phyloP scores from a whole-genome alignment of 345 rosid genomes.

The Hypericum perforatum region DNA sequence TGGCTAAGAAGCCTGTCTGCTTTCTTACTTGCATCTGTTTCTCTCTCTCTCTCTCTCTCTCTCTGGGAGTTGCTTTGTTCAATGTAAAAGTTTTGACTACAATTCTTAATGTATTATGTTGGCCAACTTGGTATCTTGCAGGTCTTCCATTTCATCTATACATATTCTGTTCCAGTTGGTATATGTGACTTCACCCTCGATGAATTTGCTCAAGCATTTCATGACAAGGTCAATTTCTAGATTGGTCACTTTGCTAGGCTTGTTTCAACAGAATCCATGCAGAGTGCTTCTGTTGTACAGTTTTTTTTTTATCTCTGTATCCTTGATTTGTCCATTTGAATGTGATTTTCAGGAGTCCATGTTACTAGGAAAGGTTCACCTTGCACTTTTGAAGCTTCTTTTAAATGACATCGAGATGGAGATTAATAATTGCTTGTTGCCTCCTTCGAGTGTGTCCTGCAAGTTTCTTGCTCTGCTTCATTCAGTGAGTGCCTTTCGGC shows the following conservation, averaged over 20 bases:
- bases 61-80: not conserved
- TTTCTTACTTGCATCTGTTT: too few relatives aligned
- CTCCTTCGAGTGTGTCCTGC: constrained; percentile 64
- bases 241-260: constrained; percentile 6
- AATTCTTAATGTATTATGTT: constrained; percentile 1
- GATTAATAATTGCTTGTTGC: constrained; percentile 38
- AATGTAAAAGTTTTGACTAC: not conserved
- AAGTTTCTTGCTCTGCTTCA: constrained; percentile 84
- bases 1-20: too few relatives aligned
- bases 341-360: constrained; percentile 59
- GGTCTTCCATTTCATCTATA: constrained; percentile 87
- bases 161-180: constrained; percentile 54
- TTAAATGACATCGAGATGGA: constrained; percentile 58
- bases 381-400: constrained; percentile 83
- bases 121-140: constrained; percentile 28
- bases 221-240: constrained; percentile 63
- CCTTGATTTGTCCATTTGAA: constrained; percentile 12
- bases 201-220: constrained; percentile 83
- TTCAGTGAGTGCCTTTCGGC: constrained; percentile 45
- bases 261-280: not conserved
- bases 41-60: too few relatives aligned
- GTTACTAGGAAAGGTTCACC: constrained; percentile 77
- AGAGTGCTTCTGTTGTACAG: not conserved
- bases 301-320: constrained; percentile 5
- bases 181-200: constrained; percentile 74